Percentiles rank a stretch among this genome's conserved stretches.
Evolutionary conservation across 441 rosid genomes (phyloP).

Genomic region (Eutrema salsugineum): DNA sequence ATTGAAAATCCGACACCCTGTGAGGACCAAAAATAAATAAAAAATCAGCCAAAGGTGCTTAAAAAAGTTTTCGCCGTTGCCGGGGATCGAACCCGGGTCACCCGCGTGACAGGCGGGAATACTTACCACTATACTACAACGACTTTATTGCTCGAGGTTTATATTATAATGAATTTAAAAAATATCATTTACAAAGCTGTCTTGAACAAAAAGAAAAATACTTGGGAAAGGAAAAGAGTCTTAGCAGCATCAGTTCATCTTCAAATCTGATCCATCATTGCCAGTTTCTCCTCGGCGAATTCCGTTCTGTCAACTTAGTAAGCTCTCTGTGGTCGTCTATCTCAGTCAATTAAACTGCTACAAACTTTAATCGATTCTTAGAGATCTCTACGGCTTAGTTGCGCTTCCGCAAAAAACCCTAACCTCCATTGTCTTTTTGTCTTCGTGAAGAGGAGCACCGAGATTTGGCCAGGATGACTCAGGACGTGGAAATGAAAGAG

Average conservation of each 20-base stretch:
- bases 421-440: neutral
- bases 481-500: conserved; percentile 60
- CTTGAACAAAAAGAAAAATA: conserved; percentile 26
- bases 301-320: neutral
- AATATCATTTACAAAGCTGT: neutral
- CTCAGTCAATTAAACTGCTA: conserved; percentile 5
- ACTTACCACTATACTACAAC: conserved; percentile 95
- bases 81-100: conserved; percentile 96
- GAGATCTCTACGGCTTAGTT: neutral
- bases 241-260: neutral
- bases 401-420: conserved; percentile 1
- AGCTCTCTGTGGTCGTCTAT: conserved; percentile 9
- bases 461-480: conserved; percentile 44
- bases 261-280: conserved; percentile 9
- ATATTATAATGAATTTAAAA: neutral
- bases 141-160: conserved; percentile 11
- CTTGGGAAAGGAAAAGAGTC: conserved; percentile 6
- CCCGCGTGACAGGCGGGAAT: conserved; percentile 93
- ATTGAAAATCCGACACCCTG: too few relatives aligned
- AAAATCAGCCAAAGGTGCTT: too few relatives aligned
- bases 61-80: conserved; percentile 47
- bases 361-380: neutral
- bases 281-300: neutral
- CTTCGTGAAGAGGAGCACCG: neutral
- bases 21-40: too few relatives aligned